phyloP scores from a whole-genome alignment of 768 basidiomycete species.

The Psilocybe cubensis region DNA sequence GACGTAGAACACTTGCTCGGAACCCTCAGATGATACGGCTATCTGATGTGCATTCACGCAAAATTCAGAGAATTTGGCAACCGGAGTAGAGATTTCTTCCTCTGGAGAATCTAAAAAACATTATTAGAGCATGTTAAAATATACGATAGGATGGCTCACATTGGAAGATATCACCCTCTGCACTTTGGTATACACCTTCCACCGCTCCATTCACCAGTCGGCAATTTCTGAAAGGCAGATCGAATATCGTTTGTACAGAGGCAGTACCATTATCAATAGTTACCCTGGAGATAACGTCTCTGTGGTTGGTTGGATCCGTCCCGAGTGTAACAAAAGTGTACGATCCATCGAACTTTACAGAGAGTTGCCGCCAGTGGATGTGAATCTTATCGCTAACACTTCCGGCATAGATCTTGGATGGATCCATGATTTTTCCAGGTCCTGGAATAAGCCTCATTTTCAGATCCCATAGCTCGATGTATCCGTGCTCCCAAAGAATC shows the following conservation, averaged over 20 bases:
- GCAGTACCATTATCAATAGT: constrained; percentile 24
- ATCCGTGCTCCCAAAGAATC: constrained; percentile 72
- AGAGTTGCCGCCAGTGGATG: constrained; percentile 36
- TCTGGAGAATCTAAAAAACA: constrained; percentile 19
- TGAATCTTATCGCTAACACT: constrained; percentile 18
- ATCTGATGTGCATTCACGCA: constrained; percentile 51
- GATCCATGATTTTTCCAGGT: constrained; percentile 62
- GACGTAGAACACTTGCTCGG: constrained; percentile 44
- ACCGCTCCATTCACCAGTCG: constrained; percentile 44
- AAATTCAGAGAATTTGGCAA: constrained; percentile 58
- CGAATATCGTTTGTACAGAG: constrained; percentile 16
- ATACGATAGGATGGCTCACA: constrained; percentile 34
- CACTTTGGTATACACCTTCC: constrained; percentile 40
- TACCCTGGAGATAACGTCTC: constrained; percentile 37
- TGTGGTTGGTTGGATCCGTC: constrained; percentile 22
- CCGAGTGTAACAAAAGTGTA: constrained; percentile 44
- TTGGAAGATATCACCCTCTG: constrained; percentile 50
- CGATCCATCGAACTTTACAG: constrained; percentile 15
- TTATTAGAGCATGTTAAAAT: background rate
- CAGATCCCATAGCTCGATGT: constrained; percentile 71
- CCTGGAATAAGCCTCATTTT: constrained; percentile 64
- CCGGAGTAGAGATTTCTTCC: constrained; percentile 17
- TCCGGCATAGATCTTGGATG: constrained; percentile 42
- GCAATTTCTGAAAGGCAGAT: constrained; percentile 45
- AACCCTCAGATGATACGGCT: constrained; percentile 12